These are phyloP conservation scores for Acanthamoeba sp. DNA, from an alignment of 208 protist genomes.

Conservation along the genomic window DNA sequence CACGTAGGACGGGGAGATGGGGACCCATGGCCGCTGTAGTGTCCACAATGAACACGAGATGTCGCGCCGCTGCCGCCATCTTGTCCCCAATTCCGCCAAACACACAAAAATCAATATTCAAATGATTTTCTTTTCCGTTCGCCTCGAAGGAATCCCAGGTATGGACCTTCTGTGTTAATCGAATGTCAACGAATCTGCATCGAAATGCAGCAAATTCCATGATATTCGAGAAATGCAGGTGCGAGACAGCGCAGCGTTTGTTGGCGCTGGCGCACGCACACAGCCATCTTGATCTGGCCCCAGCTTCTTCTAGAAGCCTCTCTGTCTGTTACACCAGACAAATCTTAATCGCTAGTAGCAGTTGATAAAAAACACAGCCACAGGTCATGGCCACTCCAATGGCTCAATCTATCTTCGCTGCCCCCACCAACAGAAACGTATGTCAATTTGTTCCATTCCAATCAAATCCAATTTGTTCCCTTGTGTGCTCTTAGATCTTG, in stretches of 20 bases:
- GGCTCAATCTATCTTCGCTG: constrained; percentile 28
- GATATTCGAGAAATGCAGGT: neutral
- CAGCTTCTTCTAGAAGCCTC: neutral
- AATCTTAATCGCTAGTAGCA: neutral
- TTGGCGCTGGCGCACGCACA: neutral
- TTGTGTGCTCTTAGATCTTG: neutral
- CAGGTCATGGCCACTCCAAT: constrained; percentile 1
- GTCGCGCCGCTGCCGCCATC: neutral
- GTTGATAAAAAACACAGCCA: neutral
- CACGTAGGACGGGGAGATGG: neutral
- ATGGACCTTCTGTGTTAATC: too few species aligned
- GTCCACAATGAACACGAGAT: constrained; percentile 36
- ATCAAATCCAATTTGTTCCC: neutral
- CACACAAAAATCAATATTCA: neutral
- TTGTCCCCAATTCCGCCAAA: neutral
- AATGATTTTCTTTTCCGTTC: neutral
- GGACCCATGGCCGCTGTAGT: constrained; percentile 11
- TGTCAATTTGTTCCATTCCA: neutral
- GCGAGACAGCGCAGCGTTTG: neutral
- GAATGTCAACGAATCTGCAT: neutral
- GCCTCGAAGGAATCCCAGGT: too few species aligned
- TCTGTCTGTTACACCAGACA: neutral
- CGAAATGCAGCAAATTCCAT: neutral
- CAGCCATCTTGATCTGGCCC: neutral
- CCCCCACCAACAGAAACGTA: constrained; percentile 20